phyloP scores from a whole-genome alignment of 78 protist genomes.

The Polysphondylium violaceum region DNA sequence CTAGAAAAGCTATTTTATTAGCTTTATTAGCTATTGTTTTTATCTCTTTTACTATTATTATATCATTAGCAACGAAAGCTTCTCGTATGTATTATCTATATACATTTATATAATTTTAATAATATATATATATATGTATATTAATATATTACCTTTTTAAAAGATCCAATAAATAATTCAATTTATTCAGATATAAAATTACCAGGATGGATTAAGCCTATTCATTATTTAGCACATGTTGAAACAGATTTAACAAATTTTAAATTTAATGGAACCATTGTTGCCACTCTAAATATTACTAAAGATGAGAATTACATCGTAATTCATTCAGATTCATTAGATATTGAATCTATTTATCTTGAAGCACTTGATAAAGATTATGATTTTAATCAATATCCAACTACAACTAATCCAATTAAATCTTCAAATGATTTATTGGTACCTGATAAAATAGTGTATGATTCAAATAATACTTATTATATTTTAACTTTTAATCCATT shows the following conservation, averaged over 20 bases:
- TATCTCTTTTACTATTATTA: slow-evolving; percentile 12
- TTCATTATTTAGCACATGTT: slow-evolving; percentile 53
- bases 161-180: not conserved
- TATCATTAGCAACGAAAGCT: slow-evolving; percentile 14
- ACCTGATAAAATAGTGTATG: slow-evolving; percentile 18
- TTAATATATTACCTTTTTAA: not conserved
- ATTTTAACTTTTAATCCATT: slow-evolving; percentile 37
- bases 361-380: too few species aligned
- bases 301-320: slow-evolving; percentile 29
- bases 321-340: slow-evolving; percentile 52
- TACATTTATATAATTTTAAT: not conserved
- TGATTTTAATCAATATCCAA: too few species aligned
- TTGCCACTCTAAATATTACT: slow-evolving; percentile 20
- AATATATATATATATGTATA: not conserved
- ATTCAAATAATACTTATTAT: slow-evolving; percentile 47
- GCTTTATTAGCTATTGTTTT: not conserved
- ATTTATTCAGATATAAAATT: slow-evolving; percentile 33
- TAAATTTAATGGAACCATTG: slow-evolving; percentile 37
- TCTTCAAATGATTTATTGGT: too few species aligned
- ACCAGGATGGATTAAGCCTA: slow-evolving; percentile 52
- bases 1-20: slow-evolving; percentile 18
- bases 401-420: too few species aligned
- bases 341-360: not conserved
- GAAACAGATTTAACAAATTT: slow-evolving; percentile 10
- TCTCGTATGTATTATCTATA: too few species aligned